Percentiles rank a stretch among this genome's conserved stretches.
These are phyloP conservation scores for Mortierella hygrophila DNA, from an alignment of 192 early-diverging fungal genomes.

Conservation along the genomic window DNA sequence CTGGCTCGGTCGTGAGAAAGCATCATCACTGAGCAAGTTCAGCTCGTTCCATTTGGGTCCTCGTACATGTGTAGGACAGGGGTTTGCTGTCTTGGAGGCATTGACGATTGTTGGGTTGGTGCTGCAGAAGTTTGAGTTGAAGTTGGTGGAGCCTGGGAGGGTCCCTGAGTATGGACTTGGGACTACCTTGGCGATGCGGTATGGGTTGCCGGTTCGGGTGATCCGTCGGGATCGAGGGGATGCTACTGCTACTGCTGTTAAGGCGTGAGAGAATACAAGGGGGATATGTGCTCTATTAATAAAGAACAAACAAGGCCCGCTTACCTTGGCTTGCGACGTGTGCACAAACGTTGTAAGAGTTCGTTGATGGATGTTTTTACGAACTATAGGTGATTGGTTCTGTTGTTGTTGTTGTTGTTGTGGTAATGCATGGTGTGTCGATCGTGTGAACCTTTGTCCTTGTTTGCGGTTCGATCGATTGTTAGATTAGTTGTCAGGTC, in stretches of 20 bases:
- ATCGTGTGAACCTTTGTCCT: no score
- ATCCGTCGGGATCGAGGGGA: not conserved
- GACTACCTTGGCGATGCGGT: not conserved
- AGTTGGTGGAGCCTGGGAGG: conserved; percentile 10
- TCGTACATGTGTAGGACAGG: conserved; percentile 9
- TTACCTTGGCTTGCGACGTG: no score
- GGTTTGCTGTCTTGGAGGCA: conserved; percentile 15
- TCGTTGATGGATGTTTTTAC: no score
- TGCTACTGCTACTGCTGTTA: not conserved
- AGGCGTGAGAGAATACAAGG: not conserved
- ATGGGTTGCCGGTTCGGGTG: conserved; percentile 11
- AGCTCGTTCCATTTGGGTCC: conserved; percentile 11
- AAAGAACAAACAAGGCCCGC: no score
- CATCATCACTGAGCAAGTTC: conserved; percentile 9
- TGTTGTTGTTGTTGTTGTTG: no score
- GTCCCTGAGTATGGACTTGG: conserved; percentile 8
- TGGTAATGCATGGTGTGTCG: no score
- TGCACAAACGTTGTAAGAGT: no score
- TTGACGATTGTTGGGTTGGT: conserved; percentile 11
- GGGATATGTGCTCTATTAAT: no score
- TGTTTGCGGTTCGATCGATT: not conserved
- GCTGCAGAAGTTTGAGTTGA: conserved; percentile 14
- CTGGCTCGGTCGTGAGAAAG: conserved; percentile 15
- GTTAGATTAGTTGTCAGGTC: not conserved
- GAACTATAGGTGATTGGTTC: no score